Evolutionary conservation across 73 alveolate species (phyloP).

Genomic region (Tetrahymena elliotti): DNA sequence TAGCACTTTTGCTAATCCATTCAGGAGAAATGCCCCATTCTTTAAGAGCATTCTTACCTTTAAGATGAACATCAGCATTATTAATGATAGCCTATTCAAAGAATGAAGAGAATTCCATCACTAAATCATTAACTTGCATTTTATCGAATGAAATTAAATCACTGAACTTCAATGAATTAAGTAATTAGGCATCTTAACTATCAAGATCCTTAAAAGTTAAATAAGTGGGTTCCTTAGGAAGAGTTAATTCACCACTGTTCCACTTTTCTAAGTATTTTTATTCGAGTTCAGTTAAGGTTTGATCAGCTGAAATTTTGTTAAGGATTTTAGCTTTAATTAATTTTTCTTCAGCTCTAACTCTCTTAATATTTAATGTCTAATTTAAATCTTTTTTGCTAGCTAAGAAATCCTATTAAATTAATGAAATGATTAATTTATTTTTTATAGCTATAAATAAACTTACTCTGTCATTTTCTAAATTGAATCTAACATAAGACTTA

Average conservation of each 20-base stretch:
- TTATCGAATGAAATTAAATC: neutral
- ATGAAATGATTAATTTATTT: neutral
- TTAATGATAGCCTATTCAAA: neutral
- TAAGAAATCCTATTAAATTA: neutral
- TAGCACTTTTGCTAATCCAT: neutral
- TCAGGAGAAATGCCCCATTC: neutral
- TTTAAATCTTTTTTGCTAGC: neutral
- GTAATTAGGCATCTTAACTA: neutral
- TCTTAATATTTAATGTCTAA: neutral
- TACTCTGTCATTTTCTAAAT: neutral
- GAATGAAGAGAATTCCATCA: neutral
- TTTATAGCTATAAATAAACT: neutral
- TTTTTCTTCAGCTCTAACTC: neutral
- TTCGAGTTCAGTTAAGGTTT: neutral
- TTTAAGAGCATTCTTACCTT: neutral
- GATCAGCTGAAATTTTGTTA: neutral
- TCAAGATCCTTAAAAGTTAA: neutral
- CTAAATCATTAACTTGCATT: neutral
- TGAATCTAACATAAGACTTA: neutral
- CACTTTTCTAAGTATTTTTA: neutral
- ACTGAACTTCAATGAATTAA: neutral
- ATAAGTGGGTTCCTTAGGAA: neutral
- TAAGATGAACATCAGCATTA: neutral
- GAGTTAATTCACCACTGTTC: neutral
- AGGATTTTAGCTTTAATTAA: neutral